Evolutionary conservation across 2,329 filamentous ascomycete genomes (phyloP), one percentile per base, ranked within the genome.

Genomic region (Cladophialophora chaetospira): DNA sequence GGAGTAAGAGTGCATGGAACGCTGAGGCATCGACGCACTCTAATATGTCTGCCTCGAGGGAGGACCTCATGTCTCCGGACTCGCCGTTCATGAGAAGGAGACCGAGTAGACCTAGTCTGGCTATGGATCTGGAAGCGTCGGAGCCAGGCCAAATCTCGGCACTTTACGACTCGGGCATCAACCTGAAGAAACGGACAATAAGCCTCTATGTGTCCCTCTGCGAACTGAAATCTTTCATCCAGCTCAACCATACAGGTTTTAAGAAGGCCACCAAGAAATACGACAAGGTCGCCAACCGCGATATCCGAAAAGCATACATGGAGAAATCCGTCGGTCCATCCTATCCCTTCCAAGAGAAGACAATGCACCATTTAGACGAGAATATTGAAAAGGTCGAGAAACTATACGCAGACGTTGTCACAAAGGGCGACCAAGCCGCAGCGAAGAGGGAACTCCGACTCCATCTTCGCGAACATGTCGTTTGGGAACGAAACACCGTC

Each of bases 401-500:
- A 46, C 82, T 87, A 1, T 99, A 97, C 69, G 86, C 91, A 1
- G 82, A 88, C 23, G 78, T 97, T 15, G 88, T 95, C 53, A 95
- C 91, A 0, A 84, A 87, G 38, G 91, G 91, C 26, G 90, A 99
- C 68, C 74, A 88, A 2, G 79, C 82, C 4, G 76, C 88, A 10
- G 92, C 94, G 3, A 89, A 86, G 67, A 87, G 89, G 65, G 94
- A 97, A 69, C 79, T 99, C 55, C 84, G 94, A 52, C 84, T 96
- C 26, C 92, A 99, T 69, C 81, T 99, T 23, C 82, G 94, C 55
- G 95, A 99, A 74, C 94, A 99, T 72, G 92, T 99, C 17, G 93
- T 97, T 0, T 99, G 94, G 95, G 95, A 99, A 72, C 84, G 94
- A 55, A 99, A 99, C 70, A 99, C 94, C 0, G 94, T 99, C 15